phyloP scores from a whole-genome alignment of 176 grass and related monocot species.

The Triticum timopheevii region DNA sequence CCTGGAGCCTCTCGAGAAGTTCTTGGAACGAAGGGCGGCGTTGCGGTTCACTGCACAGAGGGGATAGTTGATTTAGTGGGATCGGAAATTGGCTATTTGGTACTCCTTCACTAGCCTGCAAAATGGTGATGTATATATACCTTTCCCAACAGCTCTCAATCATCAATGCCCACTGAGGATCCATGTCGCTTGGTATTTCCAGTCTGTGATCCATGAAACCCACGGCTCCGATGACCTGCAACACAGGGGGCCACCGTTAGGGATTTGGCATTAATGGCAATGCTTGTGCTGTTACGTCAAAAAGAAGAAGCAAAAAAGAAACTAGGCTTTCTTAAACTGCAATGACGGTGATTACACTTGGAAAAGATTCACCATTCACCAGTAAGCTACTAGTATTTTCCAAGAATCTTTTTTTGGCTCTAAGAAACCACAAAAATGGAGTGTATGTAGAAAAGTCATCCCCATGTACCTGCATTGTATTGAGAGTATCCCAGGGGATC shows the following conservation, averaged over 20 bases:
- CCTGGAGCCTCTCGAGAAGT: slow-evolving; percentile 35
- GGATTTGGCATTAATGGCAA: background rate
- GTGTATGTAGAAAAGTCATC: too few relatives aligned
- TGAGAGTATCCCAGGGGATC: slow-evolving; percentile 94
- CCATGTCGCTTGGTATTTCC: slow-evolving; percentile 61
- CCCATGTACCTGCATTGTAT: slow-evolving; percentile 58
- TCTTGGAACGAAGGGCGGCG: slow-evolving; percentile 50
- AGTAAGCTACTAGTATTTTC: background rate
- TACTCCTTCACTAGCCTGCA: background rate
- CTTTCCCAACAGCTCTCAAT: slow-evolving; percentile 85
- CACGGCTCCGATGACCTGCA: slow-evolving; percentile 46
- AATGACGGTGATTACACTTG: background rate
- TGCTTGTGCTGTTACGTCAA: background rate
- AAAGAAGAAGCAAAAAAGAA: background rate
- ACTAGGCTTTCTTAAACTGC: background rate
- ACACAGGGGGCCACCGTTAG: background rate
- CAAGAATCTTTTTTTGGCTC: too few relatives aligned
- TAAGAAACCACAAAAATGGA: too few relatives aligned
- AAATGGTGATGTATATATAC: slow-evolving; percentile 18
- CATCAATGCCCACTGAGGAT: slow-evolving; percentile 71
- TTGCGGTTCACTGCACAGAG: slow-evolving; percentile 55
- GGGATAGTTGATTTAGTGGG: background rate
- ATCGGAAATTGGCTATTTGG: background rate
- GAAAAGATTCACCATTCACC: background rate
- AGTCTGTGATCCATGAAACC: slow-evolving; percentile 67